Evolutionary conservation across 2,329 filamentous ascomycete species (phyloP).

Genomic region (Arthrobotrys sphaeroides): DNA sequence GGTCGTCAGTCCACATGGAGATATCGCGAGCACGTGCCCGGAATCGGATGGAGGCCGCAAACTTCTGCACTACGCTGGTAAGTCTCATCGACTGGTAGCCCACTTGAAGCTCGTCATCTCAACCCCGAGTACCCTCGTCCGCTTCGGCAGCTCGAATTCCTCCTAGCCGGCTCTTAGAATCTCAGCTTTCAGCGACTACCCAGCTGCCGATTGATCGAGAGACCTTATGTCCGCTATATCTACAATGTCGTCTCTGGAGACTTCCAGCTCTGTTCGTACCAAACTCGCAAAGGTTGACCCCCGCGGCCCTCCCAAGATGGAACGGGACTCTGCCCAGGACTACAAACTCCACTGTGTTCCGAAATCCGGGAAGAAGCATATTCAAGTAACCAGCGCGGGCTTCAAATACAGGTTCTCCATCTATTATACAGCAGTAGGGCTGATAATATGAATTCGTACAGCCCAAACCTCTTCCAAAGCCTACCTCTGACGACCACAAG

Average conservation of each 20-base stretch:
- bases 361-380: conserved; percentile 13
- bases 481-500: not conserved
- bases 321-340: not conserved
- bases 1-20: too few species aligned
- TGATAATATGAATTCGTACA: not conserved
- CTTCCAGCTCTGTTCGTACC: not conserved
- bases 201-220: too few species aligned
- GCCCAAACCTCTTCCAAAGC: conserved; percentile 41
- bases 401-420: too few species aligned
- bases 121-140: too few species aligned
- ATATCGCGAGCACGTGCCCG: too few species aligned
- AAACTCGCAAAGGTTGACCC: not conserved
- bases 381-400: conserved; percentile 13
- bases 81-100: too few species aligned
- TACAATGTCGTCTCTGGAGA: conserved; percentile 21
- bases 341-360: conserved; percentile 46
- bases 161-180: too few species aligned
- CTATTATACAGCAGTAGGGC: not conserved
- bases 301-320: not conserved
- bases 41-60: too few species aligned
- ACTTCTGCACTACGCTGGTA: too few species aligned
- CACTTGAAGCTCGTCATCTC: too few species aligned
- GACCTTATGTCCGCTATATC: not conserved
- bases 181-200: too few species aligned
- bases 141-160: too few species aligned